A percentile compares a stretch with the other conserved stretches of the same genome.
Evolutionary conservation across 306 rosid species (phyloP).

Genomic region (Boehmeria nivea): DNA sequence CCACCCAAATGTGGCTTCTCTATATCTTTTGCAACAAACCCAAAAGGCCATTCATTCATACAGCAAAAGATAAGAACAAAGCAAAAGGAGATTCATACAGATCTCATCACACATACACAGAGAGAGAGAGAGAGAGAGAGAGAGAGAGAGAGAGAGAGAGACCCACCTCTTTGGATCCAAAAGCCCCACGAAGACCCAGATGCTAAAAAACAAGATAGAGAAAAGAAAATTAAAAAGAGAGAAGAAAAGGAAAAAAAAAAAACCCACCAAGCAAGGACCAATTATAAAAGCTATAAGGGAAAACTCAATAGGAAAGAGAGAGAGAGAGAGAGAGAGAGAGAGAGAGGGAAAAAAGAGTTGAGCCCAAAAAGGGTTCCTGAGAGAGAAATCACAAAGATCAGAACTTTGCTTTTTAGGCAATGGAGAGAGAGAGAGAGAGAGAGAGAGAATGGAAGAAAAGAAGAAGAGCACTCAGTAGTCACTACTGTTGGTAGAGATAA

Average conservation of each 20-base stretch:
- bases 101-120: constrained; percentile 40
- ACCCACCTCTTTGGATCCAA: constrained; percentile 36
- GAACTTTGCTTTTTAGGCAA: constrained; percentile 36
- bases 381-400: constrained; percentile 35
- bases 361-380: constrained; percentile 33
- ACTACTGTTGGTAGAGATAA: constrained; percentile 24
- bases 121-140: background rate
- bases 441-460: background rate
- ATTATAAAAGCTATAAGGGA: constrained; percentile 21
- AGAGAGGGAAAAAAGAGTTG: constrained; percentile 25
- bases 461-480: constrained; percentile 19
- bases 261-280: constrained; percentile 37
- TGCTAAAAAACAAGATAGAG: constrained; percentile 32
- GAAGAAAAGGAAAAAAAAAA: constrained; percentile 10
- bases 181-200: constrained; percentile 29
- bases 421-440: constrained; percentile 16
- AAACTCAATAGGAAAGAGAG: too few relatives aligned
- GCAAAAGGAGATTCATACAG: constrained; percentile 27
- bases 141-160: constrained; percentile 4
- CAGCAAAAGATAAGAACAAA: constrained; percentile 31
- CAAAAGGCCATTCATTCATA: constrained; percentile 4
- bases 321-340: too few relatives aligned
- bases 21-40: constrained; percentile 8
- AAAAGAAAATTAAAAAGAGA: too few relatives aligned
- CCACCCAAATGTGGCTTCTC: constrained; percentile 17